These are phyloP conservation scores for Rhizoclosmatium globosum DNA, from an alignment of 192 early-diverging fungal species.

Conservation along the genomic window DNA sequence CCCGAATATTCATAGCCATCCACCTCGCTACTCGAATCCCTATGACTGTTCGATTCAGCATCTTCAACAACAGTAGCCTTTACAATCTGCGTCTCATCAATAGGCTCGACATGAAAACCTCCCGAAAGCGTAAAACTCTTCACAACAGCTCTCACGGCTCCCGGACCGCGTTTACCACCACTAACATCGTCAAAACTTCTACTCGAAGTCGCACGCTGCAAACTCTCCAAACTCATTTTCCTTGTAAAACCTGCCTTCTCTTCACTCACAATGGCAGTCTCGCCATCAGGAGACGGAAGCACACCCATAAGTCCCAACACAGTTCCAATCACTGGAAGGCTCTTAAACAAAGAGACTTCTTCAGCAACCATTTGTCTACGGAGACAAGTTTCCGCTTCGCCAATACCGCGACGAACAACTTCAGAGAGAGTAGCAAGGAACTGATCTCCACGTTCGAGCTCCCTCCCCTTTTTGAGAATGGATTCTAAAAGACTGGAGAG, in stretches of 20 bases:
- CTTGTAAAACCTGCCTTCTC: neutral
- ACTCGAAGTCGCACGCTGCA: neutral
- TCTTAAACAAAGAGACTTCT: constrained; percentile 11
- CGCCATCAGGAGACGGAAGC: neutral
- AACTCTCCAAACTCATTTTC: neutral
- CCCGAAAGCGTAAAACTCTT: constrained; percentile 2
- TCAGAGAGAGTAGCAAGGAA: constrained; percentile 26
- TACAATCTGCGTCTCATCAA: neutral
- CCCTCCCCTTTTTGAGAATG: constrained; percentile 17
- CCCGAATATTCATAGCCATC: neutral
- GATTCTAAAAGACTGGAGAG: neutral
- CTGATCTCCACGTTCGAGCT: constrained; percentile 25
- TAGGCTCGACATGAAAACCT: constrained; percentile 2
- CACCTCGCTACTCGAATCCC: neutral
- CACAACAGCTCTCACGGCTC: neutral
- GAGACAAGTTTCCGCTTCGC: constrained; percentile 16
- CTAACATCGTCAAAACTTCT: neutral
- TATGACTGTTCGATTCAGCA: neutral
- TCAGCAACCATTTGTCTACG: neutral
- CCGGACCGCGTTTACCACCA: neutral
- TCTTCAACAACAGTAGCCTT: neutral
- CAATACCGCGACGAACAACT: constrained; percentile 25
- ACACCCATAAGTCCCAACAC: constrained; percentile 28
- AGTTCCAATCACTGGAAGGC: constrained; percentile 32
- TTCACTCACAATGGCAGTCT: neutral